phyloP scores from a whole-genome alignment of 179 eudicot species.

The Heliamphora pulchella region DNA sequence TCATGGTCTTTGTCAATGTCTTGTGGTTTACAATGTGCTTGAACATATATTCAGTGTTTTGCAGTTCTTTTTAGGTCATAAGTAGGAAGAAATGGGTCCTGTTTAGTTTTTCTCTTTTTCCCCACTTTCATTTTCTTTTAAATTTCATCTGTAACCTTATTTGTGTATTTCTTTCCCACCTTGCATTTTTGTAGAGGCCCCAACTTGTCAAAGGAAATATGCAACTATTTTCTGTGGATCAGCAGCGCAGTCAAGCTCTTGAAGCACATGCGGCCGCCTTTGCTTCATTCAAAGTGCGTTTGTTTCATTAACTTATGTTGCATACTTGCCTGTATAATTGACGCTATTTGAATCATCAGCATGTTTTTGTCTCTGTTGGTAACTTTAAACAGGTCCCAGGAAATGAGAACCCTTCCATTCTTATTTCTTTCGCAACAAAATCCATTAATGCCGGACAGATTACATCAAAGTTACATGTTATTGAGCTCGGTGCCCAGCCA shows the following conservation, averaged over 20 bases:
- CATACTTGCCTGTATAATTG: neutral
- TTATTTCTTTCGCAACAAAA: slow-evolving; percentile 85
- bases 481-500: slow-evolving; percentile 97
- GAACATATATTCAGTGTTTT: neutral
- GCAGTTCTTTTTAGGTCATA: neutral
- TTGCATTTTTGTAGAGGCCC: slow-evolving; percentile 56
- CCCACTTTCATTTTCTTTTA: neutral
- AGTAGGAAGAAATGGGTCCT: neutral
- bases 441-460: slow-evolving; percentile 78
- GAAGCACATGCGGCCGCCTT: slow-evolving; percentile 98
- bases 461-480: slow-evolving; percentile 79
- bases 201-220: slow-evolving; percentile 94
- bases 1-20: neutral
- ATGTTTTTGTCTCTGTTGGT: slow-evolving; percentile 5
- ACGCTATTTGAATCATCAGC: neutral
- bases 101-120: neutral
- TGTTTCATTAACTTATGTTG: slow-evolving; percentile 12
- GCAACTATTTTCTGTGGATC: slow-evolving; percentile 95
- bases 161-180: neutral
- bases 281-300: slow-evolving; percentile 64
- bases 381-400: slow-evolving; percentile 58
- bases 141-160: neutral
- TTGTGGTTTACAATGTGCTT: neutral
- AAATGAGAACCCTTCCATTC: slow-evolving; percentile 70
- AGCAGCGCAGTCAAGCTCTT: slow-evolving; percentile 96